Evolutionary conservation across 768 basidiomycete species (phyloP).

Genomic region (Rhodotorula kratochvilovae): DNA sequence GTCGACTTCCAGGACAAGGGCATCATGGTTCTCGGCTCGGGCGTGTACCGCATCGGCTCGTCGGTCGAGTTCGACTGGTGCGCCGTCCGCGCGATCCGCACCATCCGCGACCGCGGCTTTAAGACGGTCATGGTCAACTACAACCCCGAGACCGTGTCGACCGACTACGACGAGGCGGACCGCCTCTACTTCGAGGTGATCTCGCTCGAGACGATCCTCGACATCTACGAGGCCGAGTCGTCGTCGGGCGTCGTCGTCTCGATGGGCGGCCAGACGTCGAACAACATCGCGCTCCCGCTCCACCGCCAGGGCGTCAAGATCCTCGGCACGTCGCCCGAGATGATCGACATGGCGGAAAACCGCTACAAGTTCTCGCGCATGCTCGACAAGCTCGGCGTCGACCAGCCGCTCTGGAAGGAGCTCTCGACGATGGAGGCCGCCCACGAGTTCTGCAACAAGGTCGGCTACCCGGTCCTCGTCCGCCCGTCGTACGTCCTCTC

Average conservation of each 20-base stretch:
- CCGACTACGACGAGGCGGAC: slow-evolving; percentile 98
- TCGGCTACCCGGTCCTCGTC: slow-evolving; percentile 92
- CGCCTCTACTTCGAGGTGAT: slow-evolving; percentile 99
- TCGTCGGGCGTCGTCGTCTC: slow-evolving; percentile 89
- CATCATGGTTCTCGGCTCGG: slow-evolving; percentile 95
- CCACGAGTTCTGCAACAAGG: slow-evolving; percentile 78
- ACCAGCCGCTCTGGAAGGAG: slow-evolving; percentile 97
- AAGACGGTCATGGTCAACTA: slow-evolving; percentile 99
- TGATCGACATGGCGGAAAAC: slow-evolving; percentile 99
- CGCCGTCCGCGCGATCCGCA: slow-evolving; percentile 93
- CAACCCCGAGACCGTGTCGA: slow-evolving; percentile 98
- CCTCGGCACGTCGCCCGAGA: slow-evolving; percentile 96
- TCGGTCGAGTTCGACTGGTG: slow-evolving; percentile 99
- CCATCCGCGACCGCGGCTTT: slow-evolving; percentile 85
- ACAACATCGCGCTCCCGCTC: slow-evolving; percentile 95
- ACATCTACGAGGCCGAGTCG: slow-evolving; percentile 88
- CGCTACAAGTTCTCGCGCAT: slow-evolving; percentile 98
- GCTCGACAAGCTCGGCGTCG: slow-evolving; percentile 95
- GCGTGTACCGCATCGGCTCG: slow-evolving; percentile 96
- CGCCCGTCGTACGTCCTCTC: slow-evolving; percentile 98
- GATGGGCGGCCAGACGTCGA: slow-evolving; percentile 95
- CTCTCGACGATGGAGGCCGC: slow-evolving; percentile 86
- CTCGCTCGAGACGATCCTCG: slow-evolving; percentile 88
- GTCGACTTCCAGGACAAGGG: slow-evolving; percentile 82
- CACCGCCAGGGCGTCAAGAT: slow-evolving; percentile 97